Evolutionary conservation across 2,329 filamentous ascomycete species (phyloP).

Genomic region (Pseudogymnoascus sp.): DNA sequence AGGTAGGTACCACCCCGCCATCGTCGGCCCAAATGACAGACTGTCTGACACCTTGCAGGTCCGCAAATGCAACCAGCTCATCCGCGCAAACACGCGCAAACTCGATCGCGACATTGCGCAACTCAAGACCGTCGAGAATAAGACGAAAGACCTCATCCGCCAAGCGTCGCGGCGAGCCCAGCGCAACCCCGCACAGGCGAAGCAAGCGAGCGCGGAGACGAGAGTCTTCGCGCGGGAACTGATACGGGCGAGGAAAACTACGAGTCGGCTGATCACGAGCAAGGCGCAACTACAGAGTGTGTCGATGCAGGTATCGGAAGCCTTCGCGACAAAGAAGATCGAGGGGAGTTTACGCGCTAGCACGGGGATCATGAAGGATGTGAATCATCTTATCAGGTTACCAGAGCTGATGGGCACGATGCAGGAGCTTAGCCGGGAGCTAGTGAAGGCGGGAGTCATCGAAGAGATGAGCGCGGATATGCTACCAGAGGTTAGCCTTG

Average conservation of each 20-base stretch:
- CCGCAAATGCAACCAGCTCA: slow-evolving; percentile 87
- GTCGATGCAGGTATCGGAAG: slow-evolving; percentile 95
- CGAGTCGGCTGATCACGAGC: slow-evolving; percentile 66
- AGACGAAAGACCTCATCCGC: slow-evolving; percentile 78
- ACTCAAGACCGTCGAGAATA: slow-evolving; percentile 70
- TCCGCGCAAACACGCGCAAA: slow-evolving; percentile 84
- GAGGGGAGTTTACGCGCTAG: slow-evolving; percentile 81
- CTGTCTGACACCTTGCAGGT: slow-evolving; percentile 46
- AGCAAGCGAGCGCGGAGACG: slow-evolving; percentile 73
- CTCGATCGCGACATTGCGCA: slow-evolving; percentile 85
- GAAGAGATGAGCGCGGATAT: slow-evolving; percentile 93
- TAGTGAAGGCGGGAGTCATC: slow-evolving; percentile 92
- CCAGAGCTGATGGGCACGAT: slow-evolving; percentile 86
- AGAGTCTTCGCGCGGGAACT: slow-evolving; percentile 85
- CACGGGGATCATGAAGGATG: slow-evolving; percentile 93
- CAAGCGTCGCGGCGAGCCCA: slow-evolving; percentile 74
- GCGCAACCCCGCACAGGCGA: slow-evolving; percentile 67
- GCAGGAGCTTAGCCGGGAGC: slow-evolving; percentile 75
- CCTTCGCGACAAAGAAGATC: slow-evolving; percentile 91
- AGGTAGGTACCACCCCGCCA: slow-evolving; percentile 48
- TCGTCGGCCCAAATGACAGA: slow-evolving; percentile 10
- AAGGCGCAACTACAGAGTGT: slow-evolving; percentile 90
- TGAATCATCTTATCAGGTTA: slow-evolving; percentile 75
- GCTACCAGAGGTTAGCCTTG: slow-evolving; percentile 66
- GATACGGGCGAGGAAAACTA: slow-evolving; percentile 70